A percentile compares a stretch with the other conserved stretches of the same genome.
Evolutionary conservation across 2,329 filamentous ascomycete genomes (phyloP).

Genomic region (Knufia fluminis): DNA sequence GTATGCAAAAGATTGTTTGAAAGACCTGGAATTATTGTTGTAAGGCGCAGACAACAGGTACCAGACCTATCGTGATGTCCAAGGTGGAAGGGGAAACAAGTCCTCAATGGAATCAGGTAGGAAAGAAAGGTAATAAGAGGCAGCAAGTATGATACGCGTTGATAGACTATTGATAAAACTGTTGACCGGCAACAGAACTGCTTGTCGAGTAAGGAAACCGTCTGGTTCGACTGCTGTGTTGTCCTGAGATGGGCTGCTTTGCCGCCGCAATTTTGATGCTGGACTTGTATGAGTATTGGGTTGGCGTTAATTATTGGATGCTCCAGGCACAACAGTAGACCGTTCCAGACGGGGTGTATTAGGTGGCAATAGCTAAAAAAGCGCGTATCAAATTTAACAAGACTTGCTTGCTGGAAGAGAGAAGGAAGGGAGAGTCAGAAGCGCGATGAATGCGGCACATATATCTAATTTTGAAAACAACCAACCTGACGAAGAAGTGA

Average conservation of each 20-base stretch:
- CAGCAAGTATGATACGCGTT: conserved; percentile 10
- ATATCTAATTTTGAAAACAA: conserved; percentile 22
- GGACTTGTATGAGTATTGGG: conserved; percentile 5
- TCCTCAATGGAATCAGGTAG: conserved; percentile 8
- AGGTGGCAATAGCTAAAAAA: conserved; percentile 21
- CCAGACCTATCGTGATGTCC: conserved; percentile 11
- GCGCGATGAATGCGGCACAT: conserved; percentile 14
- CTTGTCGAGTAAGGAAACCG: conserved; percentile 3
- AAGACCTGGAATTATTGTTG: conserved; percentile 8
- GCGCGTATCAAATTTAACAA: conserved; percentile 23
- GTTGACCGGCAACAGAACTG: conserved; percentile 10
- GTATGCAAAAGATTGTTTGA: conserved; percentile 1
- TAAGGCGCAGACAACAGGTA: conserved; percentile 6
- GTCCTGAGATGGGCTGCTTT: neutral
- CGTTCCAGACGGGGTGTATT: conserved; percentile 13
- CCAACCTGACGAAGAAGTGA: conserved; percentile 2
- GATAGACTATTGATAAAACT: conserved; percentile 9
- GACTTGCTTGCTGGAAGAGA: conserved; percentile 23
- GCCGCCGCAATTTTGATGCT: conserved; percentile 4
- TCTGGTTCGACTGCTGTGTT: neutral
- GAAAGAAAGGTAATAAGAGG: conserved; percentile 4
- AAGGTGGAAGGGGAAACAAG: conserved; percentile 6
- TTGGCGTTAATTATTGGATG: conserved; percentile 8
- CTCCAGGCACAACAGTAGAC: conserved; percentile 12
- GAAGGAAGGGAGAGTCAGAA: conserved; percentile 6